A percentile compares a stretch with the other conserved stretches of the same genome.
Evolutionary conservation across 768 basidiomycete genomes (phyloP).

Genomic region (Auriscalpium vulgare): DNA sequence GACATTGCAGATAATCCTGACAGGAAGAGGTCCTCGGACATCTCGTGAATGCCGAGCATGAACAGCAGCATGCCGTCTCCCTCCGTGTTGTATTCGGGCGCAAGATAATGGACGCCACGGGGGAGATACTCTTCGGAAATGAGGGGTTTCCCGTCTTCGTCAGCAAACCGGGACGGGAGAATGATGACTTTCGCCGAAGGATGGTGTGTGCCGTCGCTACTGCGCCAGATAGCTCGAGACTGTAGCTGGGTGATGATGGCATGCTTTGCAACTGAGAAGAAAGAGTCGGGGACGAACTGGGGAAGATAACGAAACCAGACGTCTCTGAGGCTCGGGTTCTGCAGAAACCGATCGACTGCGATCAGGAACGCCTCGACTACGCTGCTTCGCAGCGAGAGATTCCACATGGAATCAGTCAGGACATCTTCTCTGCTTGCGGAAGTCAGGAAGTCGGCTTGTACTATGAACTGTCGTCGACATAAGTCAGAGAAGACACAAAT

Average conservation of each 20-base stretch:
- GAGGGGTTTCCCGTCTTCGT: constrained; percentile 2
- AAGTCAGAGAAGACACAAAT: background rate
- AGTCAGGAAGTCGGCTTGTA: constrained; percentile 25
- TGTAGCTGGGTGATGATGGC: constrained; percentile 4
- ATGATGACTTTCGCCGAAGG: constrained; percentile 7
- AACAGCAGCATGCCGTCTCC: background rate
- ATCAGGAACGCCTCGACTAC: constrained; percentile 16
- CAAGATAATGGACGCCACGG: background rate
- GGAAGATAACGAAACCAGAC: constrained; percentile 22
- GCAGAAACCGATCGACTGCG: constrained; percentile 15
- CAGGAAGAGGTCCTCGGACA: constrained; percentile 7
- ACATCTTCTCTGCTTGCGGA: constrained; percentile 23
- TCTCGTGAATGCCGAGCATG: constrained; percentile 9
- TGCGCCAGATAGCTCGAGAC: constrained; percentile 11
- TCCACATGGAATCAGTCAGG: constrained; percentile 18
- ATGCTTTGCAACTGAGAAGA: constrained; percentile 13
- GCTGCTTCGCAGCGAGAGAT: constrained; percentile 13
- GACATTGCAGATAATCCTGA: constrained; percentile 3
- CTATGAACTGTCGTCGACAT: constrained; percentile 17
- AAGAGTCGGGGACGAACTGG: constrained; percentile 6
- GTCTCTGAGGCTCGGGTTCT: constrained; percentile 11
- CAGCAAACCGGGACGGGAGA: background rate
- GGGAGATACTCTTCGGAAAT: constrained; percentile 5
- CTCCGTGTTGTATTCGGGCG: constrained; percentile 4
- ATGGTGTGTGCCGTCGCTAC: constrained; percentile 5